Conservation (phyloP, 2,329 filamentous ascomycete genomes). For the Arthrobotrys sinensis region DNA sequence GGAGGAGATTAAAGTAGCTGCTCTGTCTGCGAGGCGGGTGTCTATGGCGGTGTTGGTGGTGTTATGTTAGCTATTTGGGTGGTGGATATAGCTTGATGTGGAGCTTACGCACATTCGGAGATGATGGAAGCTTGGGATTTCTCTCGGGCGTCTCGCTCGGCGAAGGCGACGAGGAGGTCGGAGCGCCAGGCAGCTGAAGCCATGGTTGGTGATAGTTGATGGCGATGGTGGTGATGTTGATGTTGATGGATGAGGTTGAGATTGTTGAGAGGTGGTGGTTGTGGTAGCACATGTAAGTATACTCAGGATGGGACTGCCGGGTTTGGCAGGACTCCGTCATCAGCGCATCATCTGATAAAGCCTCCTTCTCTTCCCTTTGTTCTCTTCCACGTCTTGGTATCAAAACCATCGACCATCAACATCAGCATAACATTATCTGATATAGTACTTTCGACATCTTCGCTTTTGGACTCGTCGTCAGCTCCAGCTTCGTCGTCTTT, state of each 20-base stretch:
- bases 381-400: not conserved
- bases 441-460: not conserved
- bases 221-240: not conserved
- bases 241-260: conserved; percentile 15
- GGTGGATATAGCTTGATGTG: not conserved
- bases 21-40: conserved; percentile 77
- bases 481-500: conserved; percentile 14
- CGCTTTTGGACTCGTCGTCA: conserved; percentile 40
- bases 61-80: not conserved
- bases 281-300: conserved; percentile 5
- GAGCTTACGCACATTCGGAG: conserved; percentile 55
- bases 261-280: not conserved
- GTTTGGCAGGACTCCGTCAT: conserved; percentile 42
- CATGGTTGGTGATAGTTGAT: conserved; percentile 20
- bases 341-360: conserved; percentile 15
- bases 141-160: conserved; percentile 62
- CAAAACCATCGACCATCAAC: not conserved
- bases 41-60: conserved; percentile 69
- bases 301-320: too few species aligned
- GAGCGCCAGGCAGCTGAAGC: conserved; percentile 58
- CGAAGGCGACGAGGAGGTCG: conserved; percentile 62
- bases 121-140: conserved; percentile 63
- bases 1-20: conserved; percentile 76
- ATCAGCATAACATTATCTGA: not conserved
- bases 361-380: conserved; percentile 9